Percentiles rank a stretch among this genome's conserved stretches.
Conservation (phyloP, 805 yeast species). For the Myxozyma nipponensis region DNA sequence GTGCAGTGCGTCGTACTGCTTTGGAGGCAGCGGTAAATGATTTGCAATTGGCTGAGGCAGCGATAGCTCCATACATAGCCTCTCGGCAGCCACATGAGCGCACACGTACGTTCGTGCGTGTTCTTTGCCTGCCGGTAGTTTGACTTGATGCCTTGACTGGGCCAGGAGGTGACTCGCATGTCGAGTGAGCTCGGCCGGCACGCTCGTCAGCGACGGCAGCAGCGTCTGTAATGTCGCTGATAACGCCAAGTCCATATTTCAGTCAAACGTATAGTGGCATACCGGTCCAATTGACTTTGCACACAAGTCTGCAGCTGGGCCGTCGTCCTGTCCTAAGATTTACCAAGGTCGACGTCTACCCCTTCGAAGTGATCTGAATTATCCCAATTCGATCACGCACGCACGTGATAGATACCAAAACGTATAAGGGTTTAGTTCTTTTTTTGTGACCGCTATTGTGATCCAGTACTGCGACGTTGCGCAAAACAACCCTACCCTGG, state of each 20-base stretch:
- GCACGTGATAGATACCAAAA: too few species aligned
- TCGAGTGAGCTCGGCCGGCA: conserved; percentile 18
- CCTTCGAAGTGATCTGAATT: too few species aligned
- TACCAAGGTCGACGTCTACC: too few species aligned
- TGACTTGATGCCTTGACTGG: conserved; percentile 11
- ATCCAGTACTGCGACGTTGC: too few species aligned
- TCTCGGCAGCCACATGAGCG: conserved; percentile 19
- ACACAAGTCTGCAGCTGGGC: not conserved
- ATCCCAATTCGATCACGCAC: too few species aligned
- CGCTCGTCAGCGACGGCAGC: conserved; percentile 14
- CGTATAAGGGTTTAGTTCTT: too few species aligned
- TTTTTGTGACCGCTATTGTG: too few species aligned
- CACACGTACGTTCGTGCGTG: conserved; percentile 21
- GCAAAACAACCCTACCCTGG: too few species aligned
- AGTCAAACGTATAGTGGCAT: too few species aligned
- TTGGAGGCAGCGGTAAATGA: conserved; percentile 10
- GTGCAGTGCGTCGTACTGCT: conserved; percentile 12
- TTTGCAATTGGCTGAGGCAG: conserved; percentile 12
- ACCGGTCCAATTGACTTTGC: too few species aligned
- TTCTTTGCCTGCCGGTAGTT: conserved; percentile 14
- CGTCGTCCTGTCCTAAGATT: not conserved
- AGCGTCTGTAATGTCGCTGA: conserved; percentile 15
- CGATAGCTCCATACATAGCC: conserved; percentile 9
- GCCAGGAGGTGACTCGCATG: conserved; percentile 9
- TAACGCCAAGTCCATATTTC: conserved; percentile 15